These are phyloP conservation scores for Kodamaea derodonti DNA, from an alignment of 1,139 yeast genomes.

Conservation along the genomic window DNA sequence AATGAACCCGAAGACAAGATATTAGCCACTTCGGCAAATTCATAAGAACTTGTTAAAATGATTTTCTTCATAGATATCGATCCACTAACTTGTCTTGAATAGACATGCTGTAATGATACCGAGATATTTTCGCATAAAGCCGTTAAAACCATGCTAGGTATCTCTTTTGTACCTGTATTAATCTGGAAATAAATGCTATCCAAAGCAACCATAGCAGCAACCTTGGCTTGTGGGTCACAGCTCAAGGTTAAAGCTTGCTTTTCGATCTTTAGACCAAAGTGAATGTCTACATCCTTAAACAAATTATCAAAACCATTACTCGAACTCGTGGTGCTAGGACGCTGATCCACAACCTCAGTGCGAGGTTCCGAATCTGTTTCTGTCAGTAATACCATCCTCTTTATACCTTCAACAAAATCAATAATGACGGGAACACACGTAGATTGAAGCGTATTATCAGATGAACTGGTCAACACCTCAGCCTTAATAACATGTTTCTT, in stretches of 20 bases:
- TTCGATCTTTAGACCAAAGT: constrained; percentile 61
- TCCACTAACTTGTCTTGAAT: constrained; percentile 86
- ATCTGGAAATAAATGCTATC: constrained; percentile 60
- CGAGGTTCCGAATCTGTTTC: constrained; percentile 1
- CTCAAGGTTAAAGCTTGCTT: constrained; percentile 73
- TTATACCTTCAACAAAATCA: constrained; percentile 51
- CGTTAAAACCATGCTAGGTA: constrained; percentile 38
- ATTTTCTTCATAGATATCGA: constrained; percentile 56
- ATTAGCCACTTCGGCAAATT: constrained; percentile 32
- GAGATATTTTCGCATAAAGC: constrained; percentile 49
- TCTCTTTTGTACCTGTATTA: constrained; percentile 46
- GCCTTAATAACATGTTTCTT: constrained; percentile 46
- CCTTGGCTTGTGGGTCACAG: constrained; percentile 92
- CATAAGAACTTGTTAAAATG: constrained; percentile 36
- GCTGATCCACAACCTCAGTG: background rate
- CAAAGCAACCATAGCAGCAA: constrained; percentile 76
- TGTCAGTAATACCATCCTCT: constrained; percentile 29
- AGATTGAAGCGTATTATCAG: constrained; percentile 67
- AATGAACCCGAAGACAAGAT: constrained; percentile 53
- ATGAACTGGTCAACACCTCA: constrained; percentile 63
- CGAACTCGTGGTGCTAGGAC: background rate
- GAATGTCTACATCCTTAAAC: constrained; percentile 55
- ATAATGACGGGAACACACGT: constrained; percentile 74
- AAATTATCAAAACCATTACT: constrained; percentile 32
- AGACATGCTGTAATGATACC: constrained; percentile 82